These are phyloP conservation scores for Aspergillus campestris DNA, from an alignment of 495 filamentous ascomycete genomes.

Conservation along the genomic window DNA sequence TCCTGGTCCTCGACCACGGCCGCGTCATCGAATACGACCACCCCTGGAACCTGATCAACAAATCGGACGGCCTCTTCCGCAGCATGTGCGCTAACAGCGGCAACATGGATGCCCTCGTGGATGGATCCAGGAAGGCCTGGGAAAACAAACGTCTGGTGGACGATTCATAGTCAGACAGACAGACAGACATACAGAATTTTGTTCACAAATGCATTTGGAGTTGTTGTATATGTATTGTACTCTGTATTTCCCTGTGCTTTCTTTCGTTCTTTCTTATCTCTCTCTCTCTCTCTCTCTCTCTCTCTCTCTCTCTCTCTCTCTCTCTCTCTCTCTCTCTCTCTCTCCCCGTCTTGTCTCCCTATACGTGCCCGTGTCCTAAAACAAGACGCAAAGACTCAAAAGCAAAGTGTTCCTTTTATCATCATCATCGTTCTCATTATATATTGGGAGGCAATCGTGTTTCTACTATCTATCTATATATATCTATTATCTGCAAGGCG, in stretches of 20 bases:
- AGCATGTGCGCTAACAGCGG: constrained; percentile 96
- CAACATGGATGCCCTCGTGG: constrained; percentile 63
- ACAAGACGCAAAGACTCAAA: not conserved
- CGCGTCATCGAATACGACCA: constrained; percentile 80
- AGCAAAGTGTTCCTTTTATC: not conserved
- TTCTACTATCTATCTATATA: no score
- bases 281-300: not conserved
- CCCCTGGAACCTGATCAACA: constrained; percentile 68
- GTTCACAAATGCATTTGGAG: not conserved
- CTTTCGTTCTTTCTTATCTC: not conserved
- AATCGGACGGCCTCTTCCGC: constrained; percentile 63
- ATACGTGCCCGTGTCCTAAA: no score
- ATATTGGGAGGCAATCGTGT: no score
- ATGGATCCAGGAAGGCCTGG: constrained; percentile 69
- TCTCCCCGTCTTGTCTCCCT: no score
- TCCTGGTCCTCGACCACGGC: constrained; percentile 91
- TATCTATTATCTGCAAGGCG: no score
- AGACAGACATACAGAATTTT: not conserved
- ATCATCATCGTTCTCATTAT: not conserved
- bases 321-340: no score
- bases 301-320: no score
- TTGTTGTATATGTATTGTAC: no score
- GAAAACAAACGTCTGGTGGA: constrained; percentile 46
- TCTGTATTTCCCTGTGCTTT: not conserved
- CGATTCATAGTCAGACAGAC: constrained; percentile 24